Conservation (phyloP, 176 grass and related monocot genomes). For the Hyparrhenia diplandra region DNA sequence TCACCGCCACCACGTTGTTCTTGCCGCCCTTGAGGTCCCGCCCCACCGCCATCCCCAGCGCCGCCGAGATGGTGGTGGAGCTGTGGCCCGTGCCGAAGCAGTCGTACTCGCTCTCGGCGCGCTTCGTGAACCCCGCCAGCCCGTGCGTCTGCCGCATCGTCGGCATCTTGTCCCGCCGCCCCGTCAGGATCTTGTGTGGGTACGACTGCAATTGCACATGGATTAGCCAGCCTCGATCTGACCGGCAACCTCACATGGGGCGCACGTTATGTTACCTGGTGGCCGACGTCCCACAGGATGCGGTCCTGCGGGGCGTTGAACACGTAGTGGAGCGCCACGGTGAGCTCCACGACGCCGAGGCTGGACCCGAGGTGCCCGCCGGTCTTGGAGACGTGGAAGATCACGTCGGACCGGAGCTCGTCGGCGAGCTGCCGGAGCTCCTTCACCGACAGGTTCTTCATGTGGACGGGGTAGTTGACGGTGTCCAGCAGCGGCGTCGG, state of each 20-base stretch:
- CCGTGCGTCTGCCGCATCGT: constrained; percentile 92
- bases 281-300: constrained; percentile 96
- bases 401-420: constrained; percentile 93
- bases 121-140: constrained; percentile 81
- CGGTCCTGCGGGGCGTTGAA: constrained; percentile 88
- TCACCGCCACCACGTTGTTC: constrained; percentile 93
- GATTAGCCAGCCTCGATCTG: not conserved
- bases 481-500: constrained; percentile 97
- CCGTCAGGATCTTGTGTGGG: constrained; percentile 98
- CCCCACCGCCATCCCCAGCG: constrained; percentile 94
- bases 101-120: constrained; percentile 85
- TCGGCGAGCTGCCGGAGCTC: constrained; percentile 92
- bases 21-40: constrained; percentile 84
- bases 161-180: constrained; percentile 90
- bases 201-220: constrained; percentile 53
- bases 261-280: constrained; percentile 60
- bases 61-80: constrained; percentile 93
- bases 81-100: constrained; percentile 92
- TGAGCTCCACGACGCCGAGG: constrained; percentile 92
- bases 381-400: constrained; percentile 97
- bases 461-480: constrained; percentile 90
- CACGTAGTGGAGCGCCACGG: constrained; percentile 89
- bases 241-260: constrained; percentile 16
- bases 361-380: constrained; percentile 95
- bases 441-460: constrained; percentile 94